A percentile compares a stretch with the other conserved stretches of the same genome.
Evolutionary conservation across 2,329 filamentous ascomycete genomes (phyloP).

Genomic region (Microascus cirrosus): DNA sequence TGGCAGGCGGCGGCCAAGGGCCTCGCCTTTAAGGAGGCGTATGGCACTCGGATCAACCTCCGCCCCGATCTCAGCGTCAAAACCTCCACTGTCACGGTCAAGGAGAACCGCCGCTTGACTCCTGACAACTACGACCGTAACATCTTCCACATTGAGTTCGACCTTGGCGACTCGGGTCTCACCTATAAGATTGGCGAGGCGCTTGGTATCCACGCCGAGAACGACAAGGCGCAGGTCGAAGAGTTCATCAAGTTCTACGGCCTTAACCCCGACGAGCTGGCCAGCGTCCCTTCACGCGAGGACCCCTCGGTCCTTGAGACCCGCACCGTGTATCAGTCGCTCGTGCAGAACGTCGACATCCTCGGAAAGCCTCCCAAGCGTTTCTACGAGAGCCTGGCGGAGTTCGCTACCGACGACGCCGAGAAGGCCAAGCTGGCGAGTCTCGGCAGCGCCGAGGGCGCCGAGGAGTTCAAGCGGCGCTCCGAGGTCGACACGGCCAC

Average conservation of each 20-base stretch:
- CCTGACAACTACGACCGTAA: slow-evolving; percentile 86
- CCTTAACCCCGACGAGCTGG: slow-evolving; percentile 68
- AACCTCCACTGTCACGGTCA: slow-evolving; percentile 79
- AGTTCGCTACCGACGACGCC: slow-evolving; percentile 70
- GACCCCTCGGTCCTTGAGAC: slow-evolving; percentile 65
- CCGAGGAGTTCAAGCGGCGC: slow-evolving; percentile 83
- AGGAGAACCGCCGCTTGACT: slow-evolving; percentile 91
- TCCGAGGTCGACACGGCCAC: slow-evolving; percentile 85
- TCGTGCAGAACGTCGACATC: slow-evolving; percentile 89
- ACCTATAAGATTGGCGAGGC: slow-evolving; percentile 97
- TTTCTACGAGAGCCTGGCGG: slow-evolving; percentile 88
- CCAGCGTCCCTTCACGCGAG: slow-evolving; percentile 85
- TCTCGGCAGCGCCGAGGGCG: slow-evolving; percentile 68
- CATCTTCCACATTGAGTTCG: slow-evolving; percentile 99
- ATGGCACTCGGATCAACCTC: slow-evolving; percentile 59
- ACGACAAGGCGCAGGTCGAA: slow-evolving; percentile 66
- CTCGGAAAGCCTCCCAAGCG: slow-evolving; percentile 94
- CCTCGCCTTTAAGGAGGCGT: slow-evolving; percentile 89
- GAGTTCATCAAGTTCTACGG: slow-evolving; percentile 88
- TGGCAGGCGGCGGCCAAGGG: slow-evolving; percentile 83
- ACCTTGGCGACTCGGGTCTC: slow-evolving; percentile 80
- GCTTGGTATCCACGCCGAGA: slow-evolving; percentile 91
- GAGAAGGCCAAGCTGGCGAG: slow-evolving; percentile 73
- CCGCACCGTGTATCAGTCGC: slow-evolving; percentile 83
- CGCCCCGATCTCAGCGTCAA: slow-evolving; percentile 79